phyloP scores from a whole-genome alignment of 345 rosid species.

The Fremontodendron californicum region DNA sequence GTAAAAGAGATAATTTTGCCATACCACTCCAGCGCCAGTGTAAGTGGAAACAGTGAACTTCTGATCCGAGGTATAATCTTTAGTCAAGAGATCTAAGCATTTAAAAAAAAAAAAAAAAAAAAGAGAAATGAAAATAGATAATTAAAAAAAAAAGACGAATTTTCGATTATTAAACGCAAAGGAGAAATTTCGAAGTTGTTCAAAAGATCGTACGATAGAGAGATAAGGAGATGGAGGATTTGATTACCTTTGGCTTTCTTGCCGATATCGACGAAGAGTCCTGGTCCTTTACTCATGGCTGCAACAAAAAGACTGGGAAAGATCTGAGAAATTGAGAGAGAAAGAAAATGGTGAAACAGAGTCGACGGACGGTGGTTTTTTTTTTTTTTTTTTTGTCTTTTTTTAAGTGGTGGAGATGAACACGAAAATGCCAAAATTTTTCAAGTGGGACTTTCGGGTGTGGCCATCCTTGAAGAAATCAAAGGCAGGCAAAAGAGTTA shows the following conservation, averaged over 20 bases:
- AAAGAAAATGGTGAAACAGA: constrained; percentile 19
- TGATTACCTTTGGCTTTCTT: too few relatives aligned
- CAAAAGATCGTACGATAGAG: background rate
- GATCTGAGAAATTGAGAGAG: too few relatives aligned
- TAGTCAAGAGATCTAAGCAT: constrained; percentile 73
- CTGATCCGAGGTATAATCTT: constrained; percentile 62
- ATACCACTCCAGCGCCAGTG: too few relatives aligned
- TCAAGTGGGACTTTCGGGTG: background rate
- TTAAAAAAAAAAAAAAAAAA: background rate
- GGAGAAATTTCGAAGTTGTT: background rate
- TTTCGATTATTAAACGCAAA: background rate
- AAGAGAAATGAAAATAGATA: too few relatives aligned
- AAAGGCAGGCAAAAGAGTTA: too few relatives aligned
- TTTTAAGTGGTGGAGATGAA: constrained; percentile 2
- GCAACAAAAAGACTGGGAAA: too few relatives aligned
- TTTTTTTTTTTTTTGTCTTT: too few relatives aligned
- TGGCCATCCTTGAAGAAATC: background rate
- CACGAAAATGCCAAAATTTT: background rate
- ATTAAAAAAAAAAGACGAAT: background rate
- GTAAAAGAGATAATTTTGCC: too few relatives aligned
- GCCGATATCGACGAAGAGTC: too few relatives aligned
- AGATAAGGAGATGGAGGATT: too few relatives aligned
- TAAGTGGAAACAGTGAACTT: too few relatives aligned
- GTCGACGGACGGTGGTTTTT: background rate
- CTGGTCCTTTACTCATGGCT: too few relatives aligned